Conservation (phyloP, 1,284 basidiomycete species). For the Puccinia sorghi region DNA sequence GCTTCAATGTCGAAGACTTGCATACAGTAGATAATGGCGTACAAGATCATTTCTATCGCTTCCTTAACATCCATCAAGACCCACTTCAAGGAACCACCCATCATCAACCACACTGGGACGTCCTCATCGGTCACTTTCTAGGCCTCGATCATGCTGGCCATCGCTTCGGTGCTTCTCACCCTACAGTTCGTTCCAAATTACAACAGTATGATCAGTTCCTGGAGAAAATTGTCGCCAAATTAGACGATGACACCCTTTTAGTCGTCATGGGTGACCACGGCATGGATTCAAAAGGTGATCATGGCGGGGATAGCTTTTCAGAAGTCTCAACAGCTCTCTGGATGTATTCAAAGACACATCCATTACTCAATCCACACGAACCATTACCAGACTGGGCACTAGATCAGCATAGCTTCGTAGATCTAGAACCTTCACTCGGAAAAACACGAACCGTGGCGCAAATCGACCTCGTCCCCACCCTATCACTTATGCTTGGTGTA, state of each 20-base stretch:
- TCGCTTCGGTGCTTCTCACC: constrained; percentile 83
- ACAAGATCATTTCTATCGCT: constrained; percentile 75
- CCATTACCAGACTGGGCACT: constrained; percentile 51
- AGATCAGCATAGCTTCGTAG: neutral
- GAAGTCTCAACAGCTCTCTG: constrained; percentile 86
- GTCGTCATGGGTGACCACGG: constrained; percentile 95
- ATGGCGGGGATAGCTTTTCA: constrained; percentile 84
- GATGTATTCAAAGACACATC: constrained; percentile 72
- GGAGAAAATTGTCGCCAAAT: constrained; percentile 65
- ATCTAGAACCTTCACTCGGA: constrained; percentile 29
- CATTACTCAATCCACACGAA: constrained; percentile 52
- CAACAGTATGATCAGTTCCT: constrained; percentile 83
- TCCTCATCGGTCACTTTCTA: constrained; percentile 90
- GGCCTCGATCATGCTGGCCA: constrained; percentile 98
- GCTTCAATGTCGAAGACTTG: constrained; percentile 97
- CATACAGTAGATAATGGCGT: constrained; percentile 94
- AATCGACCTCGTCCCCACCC: constrained; percentile 87
- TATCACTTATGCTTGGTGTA: constrained; percentile 86
- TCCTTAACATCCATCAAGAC: constrained; percentile 62
- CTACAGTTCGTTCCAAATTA: constrained; percentile 81
- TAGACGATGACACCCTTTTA: constrained; percentile 80
- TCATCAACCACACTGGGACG: constrained; percentile 66
- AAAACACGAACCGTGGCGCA: constrained; percentile 72
- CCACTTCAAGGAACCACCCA: constrained; percentile 55
- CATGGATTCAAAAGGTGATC: constrained; percentile 93